phyloP scores from a whole-genome alignment of 495 filamentous ascomycete species.

The Neurospora terricola region DNA sequence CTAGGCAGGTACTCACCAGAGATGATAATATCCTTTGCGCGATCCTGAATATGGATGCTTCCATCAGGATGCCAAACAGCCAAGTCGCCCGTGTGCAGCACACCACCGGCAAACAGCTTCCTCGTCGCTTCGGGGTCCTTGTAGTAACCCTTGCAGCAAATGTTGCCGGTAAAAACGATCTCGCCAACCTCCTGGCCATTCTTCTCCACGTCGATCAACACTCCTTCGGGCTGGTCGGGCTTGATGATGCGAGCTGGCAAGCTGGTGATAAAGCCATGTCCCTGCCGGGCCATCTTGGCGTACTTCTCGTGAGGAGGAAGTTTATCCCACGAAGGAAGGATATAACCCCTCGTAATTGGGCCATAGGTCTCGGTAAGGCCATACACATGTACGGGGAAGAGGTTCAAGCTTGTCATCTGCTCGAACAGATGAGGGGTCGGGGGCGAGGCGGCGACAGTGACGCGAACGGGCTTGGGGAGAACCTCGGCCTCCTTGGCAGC shows the following conservation, averaged over 20 bases:
- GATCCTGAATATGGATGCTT: conserved; percentile 81
- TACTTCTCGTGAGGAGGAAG: conserved; percentile 66
- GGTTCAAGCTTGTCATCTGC: conserved; percentile 75
- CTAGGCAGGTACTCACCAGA: conserved; percentile 53
- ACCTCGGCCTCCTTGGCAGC: conserved; percentile 57
- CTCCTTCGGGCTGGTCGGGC: conserved; percentile 52
- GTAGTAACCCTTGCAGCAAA: conserved; percentile 85
- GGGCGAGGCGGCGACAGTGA: conserved; percentile 88
- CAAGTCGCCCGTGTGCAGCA: conserved; percentile 79
- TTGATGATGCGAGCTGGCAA: conserved; percentile 77
- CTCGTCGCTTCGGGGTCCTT: conserved; percentile 80
- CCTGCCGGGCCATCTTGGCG: conserved; percentile 78
- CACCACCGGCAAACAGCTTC: conserved; percentile 83
- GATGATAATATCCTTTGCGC: conserved; percentile 97
- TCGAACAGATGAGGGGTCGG: conserved; percentile 84
- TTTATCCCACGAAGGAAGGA: conserved; percentile 69
- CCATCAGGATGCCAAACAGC: conserved; percentile 89
- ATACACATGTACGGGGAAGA: conserved; percentile 90
- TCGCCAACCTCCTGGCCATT: conserved; percentile 90
- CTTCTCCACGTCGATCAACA: conserved; percentile 62
- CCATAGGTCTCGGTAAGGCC: conserved; percentile 94
- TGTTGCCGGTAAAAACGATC: conserved; percentile 84
- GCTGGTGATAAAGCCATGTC: conserved; percentile 80
- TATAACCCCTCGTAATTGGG: conserved; percentile 89
- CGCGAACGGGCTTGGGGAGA: conserved; percentile 62